Evolutionary conservation across 1,284 basidiomycete species (phyloP).

Genomic region (Phylloboletellus chloephorus): DNA sequence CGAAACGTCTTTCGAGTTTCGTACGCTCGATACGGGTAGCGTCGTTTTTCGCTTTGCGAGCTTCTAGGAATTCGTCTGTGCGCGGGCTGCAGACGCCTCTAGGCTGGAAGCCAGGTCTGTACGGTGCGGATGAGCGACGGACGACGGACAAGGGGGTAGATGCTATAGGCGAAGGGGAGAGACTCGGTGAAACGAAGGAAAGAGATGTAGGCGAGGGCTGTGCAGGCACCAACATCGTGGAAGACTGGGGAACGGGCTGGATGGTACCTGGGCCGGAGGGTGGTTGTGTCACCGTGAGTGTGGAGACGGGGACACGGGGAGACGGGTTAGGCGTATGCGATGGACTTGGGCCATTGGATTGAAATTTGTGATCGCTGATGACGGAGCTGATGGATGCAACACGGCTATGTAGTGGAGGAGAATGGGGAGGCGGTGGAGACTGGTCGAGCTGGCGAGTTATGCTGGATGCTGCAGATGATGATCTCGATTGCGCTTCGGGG

Average conservation of each 20-base stretch:
- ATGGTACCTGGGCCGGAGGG: background rate
- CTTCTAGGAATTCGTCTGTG: slow-evolving; percentile 72
- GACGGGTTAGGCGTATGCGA: slow-evolving; percentile 13
- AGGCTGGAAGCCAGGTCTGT: slow-evolving; percentile 68
- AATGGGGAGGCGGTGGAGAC: slow-evolving; percentile 10
- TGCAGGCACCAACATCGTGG: slow-evolving; percentile 3
- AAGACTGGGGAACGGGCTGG: slow-evolving; percentile 1
- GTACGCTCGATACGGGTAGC: slow-evolving; percentile 72
- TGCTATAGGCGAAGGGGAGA: slow-evolving; percentile 28
- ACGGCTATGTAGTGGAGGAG: slow-evolving; percentile 22
- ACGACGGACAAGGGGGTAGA: slow-evolving; percentile 17
- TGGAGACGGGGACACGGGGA: background rate
- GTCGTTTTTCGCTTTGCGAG: slow-evolving; percentile 51
- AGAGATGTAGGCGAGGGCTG: slow-evolving; percentile 7
- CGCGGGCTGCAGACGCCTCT: slow-evolving; percentile 59
- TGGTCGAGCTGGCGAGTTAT: slow-evolving; percentile 16
- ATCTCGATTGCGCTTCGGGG: slow-evolving; percentile 24
- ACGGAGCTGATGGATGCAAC: slow-evolving; percentile 23
- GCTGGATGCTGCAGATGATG: slow-evolving; percentile 18
- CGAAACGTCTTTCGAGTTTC: slow-evolving; percentile 74
- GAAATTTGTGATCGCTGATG: slow-evolving; percentile 15
- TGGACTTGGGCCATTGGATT: slow-evolving; percentile 5
- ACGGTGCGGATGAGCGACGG: slow-evolving; percentile 41
- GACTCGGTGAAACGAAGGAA: slow-evolving; percentile 5
- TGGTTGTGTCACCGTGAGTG: background rate